Evolutionary conservation across 2,329 filamentous ascomycete species (phyloP).

Genomic region (Alternaria ventricosa): DNA sequence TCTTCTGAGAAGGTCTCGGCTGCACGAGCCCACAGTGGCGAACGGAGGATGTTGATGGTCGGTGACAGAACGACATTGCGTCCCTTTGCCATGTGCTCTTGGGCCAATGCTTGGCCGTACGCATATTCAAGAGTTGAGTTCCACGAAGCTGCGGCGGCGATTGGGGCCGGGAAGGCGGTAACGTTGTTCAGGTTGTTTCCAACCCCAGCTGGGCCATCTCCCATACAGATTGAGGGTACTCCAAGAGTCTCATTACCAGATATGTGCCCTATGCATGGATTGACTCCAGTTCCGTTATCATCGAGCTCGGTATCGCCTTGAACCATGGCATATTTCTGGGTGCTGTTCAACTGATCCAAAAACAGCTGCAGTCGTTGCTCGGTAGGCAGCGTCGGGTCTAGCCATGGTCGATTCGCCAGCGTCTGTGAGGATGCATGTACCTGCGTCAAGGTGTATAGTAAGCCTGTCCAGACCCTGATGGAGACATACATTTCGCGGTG

Average conservation of each 20-base stretch:
- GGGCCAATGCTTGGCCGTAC: constrained; percentile 1
- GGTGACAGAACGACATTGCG: constrained; percentile 9
- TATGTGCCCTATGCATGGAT: constrained; percentile 6
- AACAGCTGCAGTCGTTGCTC: constrained; percentile 1
- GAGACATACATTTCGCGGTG: neutral
- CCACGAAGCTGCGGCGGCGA: neutral
- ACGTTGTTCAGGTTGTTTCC: constrained; percentile 3
- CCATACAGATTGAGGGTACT: constrained; percentile 6
- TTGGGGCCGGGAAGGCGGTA: neutral
- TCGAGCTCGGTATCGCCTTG: constrained; percentile 6
- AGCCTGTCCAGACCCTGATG: neutral
- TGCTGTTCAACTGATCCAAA: constrained; percentile 1
- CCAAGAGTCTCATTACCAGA: neutral
- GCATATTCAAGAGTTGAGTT: neutral
- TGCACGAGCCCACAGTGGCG: constrained; percentile 11
- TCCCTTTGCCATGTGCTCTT: neutral
- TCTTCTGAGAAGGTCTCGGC: constrained; percentile 15
- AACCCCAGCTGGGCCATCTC: constrained; percentile 5
- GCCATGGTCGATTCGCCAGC: neutral
- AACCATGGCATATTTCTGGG: constrained; percentile 7
- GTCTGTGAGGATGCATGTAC: neutral
- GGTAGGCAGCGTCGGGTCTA: neutral
- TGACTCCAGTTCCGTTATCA: constrained; percentile 1
- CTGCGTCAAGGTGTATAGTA: neutral
- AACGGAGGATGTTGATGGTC: constrained; percentile 36